Evolutionary conservation across 192 early-diverging fungal species (phyloP).

Genomic region (Coemansia furcata): DNA sequence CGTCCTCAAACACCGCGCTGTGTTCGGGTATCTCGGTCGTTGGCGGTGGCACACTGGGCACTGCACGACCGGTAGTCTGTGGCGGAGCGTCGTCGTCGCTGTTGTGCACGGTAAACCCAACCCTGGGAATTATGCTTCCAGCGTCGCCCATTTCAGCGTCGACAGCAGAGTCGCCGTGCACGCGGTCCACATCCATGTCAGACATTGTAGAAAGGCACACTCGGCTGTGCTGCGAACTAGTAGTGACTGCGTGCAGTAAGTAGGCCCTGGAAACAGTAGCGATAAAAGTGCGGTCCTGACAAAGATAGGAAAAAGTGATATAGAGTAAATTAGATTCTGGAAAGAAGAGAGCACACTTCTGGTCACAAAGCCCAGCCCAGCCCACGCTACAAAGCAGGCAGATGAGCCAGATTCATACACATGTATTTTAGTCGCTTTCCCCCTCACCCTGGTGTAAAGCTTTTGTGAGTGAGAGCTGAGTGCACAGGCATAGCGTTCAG

Average conservation of each 20-base stretch:
- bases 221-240: not conserved
- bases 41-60: constrained; percentile 57
- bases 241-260: not conserved
- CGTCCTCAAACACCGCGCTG: constrained; percentile 61
- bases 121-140: constrained; percentile 44
- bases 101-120: constrained; percentile 79
- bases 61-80: constrained; percentile 60
- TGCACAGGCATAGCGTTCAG: too few relatives aligned
- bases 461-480: too few relatives aligned
- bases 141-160: not conserved
- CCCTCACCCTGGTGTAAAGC: not conserved
- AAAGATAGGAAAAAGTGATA: not conserved
- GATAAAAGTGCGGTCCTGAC: not conserved
- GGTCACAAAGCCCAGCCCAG: not conserved
- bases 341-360: not conserved
- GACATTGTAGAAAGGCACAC: not conserved
- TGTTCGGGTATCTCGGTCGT: constrained; percentile 54
- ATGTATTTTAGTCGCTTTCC: not conserved
- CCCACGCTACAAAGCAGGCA: not conserved
- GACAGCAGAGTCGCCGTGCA: not conserved
- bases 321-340: not conserved
- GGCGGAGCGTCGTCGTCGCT: constrained; percentile 66
- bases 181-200: not conserved
- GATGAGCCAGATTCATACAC: not conserved
- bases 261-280: not conserved